A percentile compares a stretch with the other conserved stretches of the same genome.
These are phyloP conservation scores for Hypoxylon intermedium DNA, from an alignment of 495 filamentous ascomycete species.

Conservation along the genomic window DNA sequence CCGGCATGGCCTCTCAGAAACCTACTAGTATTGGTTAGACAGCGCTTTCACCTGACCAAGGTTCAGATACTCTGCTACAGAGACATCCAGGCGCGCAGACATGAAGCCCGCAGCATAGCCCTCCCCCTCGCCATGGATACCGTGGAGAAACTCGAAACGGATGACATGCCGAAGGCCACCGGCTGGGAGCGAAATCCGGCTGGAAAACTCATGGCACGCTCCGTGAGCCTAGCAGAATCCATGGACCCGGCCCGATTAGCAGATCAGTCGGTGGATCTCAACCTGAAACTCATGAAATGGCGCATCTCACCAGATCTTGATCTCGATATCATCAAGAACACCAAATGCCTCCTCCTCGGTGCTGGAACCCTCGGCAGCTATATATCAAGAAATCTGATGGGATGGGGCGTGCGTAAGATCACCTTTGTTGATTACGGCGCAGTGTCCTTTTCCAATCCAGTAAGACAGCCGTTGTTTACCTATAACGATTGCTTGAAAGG, in stretches of 20 bases:
- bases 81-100: constrained; percentile 75
- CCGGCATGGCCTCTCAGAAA: constrained; percentile 95
- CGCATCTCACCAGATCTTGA: constrained; percentile 87
- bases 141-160: constrained; percentile 47
- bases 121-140: constrained; percentile 67
- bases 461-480: constrained; percentile 89
- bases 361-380: constrained; percentile 94
- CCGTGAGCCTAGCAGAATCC: constrained; percentile 83
- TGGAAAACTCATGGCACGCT: constrained; percentile 75
- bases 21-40: constrained; percentile 81
- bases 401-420: constrained; percentile 96
- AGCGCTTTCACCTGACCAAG: constrained; percentile 76
- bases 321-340: constrained; percentile 86
- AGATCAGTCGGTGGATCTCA: constrained; percentile 96
- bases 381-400: constrained; percentile 87
- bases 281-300: constrained; percentile 99
- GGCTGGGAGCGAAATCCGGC: constrained; percentile 89
- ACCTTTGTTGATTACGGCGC: constrained; percentile 95
- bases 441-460: constrained; percentile 97
- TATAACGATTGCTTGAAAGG: constrained; percentile 89
- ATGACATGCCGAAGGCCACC: constrained; percentile 80
- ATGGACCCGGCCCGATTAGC: constrained; percentile 88
- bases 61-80: constrained; percentile 91
- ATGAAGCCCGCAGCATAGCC: constrained; percentile 80
- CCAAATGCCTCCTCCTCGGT: constrained; percentile 91